Base-by-base conservation (phyloP, 148 eudicot genomes). In the Chenopodium quinoa region DNA sequence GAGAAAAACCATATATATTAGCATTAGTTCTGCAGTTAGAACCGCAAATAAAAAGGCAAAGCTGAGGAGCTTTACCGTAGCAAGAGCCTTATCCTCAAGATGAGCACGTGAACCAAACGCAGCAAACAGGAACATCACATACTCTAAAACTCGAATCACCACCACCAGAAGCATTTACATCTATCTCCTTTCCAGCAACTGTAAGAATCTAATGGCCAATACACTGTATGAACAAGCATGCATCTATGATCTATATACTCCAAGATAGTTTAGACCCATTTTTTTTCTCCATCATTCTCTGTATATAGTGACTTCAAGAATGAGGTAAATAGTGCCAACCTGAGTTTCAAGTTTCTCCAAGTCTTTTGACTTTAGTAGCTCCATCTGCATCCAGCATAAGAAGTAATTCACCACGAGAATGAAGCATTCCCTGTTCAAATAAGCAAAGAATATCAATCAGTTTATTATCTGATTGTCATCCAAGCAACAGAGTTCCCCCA, bases 371-470 rank as follows among this genome's bases (percentile, higher is more conserved):
- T 89, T 91, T 91, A 54, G 99, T 96, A 66, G 99, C 99, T 58
- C 99, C 99, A 89, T 96, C 99, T 79, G 99, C 99, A 90, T 96
- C 99, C 84, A 96, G 90, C 99, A 96, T 96, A 68, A 96, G 88
- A 81, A 96, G 91, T 50, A 96, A 86, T 89, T 92, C 93, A 82
- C 99, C 99, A 75, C 99, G 95, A 40, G 99, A 88, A 89, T 96
- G 99, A 89, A 96, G 99, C 92, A 96, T 96, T 70, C 99, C 99
- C 99, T 96, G 95, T 96, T 86, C 94, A 79, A 93, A 90, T 69
- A 88, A 85, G 89, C 86, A 85, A 86, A 82, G 83, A 86, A 85
- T 88, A 83, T 85, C 86, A 90, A 88, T 93, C 85, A 91, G 87
- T 89, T n/a, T 82, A 81, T 27, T 23, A 83, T 71, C 34, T 81